Evolutionary conservation across 139 green algal species (phyloP).

Genomic region (Chlamydomonas sp.): DNA sequence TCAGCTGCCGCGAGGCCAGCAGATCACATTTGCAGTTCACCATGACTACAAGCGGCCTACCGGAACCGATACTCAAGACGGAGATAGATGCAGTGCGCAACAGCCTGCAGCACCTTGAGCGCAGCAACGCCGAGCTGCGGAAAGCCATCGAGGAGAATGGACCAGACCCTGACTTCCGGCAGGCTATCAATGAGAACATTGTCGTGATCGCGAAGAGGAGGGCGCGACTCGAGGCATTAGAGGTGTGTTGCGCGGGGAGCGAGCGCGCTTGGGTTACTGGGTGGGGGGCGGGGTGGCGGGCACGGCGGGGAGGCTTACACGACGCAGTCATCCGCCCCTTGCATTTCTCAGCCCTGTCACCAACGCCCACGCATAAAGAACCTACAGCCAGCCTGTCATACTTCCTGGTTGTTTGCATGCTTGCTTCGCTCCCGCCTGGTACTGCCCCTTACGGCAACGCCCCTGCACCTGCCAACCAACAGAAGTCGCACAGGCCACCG

Average conservation of each 20-base stretch:
- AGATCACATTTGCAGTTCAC: too few species aligned
- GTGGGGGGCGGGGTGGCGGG: background rate
- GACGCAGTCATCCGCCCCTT: background rate
- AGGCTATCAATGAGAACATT: conserved; percentile 42
- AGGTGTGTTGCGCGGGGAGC: conserved; percentile 22
- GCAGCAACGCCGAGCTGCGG: conserved; percentile 31
- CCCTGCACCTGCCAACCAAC: too few species aligned
- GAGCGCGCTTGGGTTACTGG: background rate
- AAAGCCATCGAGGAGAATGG: conserved; percentile 1
- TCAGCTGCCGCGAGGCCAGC: too few species aligned
- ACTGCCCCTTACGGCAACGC: too few species aligned
- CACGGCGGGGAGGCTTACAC: background rate
- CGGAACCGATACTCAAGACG: background rate
- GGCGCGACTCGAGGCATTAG: conserved; percentile 11
- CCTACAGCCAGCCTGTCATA: too few species aligned
- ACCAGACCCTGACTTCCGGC: conserved; percentile 29
- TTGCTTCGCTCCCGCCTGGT: too few species aligned
- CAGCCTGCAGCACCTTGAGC: conserved; percentile 26
- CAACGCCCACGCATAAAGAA: too few species aligned
- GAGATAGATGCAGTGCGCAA: conserved; percentile 40
- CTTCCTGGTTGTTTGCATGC: too few species aligned
- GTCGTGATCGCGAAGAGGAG: conserved; percentile 31
- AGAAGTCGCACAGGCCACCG: too few species aligned
- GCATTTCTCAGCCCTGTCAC: too few species aligned
- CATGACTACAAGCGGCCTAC: background rate